Percentiles rank a stretch among this genome's conserved stretches.
phyloP scores from a whole-genome alignment of 2,329 filamentous ascomycete species.

The Calonectria pseudoturangicola region DNA sequence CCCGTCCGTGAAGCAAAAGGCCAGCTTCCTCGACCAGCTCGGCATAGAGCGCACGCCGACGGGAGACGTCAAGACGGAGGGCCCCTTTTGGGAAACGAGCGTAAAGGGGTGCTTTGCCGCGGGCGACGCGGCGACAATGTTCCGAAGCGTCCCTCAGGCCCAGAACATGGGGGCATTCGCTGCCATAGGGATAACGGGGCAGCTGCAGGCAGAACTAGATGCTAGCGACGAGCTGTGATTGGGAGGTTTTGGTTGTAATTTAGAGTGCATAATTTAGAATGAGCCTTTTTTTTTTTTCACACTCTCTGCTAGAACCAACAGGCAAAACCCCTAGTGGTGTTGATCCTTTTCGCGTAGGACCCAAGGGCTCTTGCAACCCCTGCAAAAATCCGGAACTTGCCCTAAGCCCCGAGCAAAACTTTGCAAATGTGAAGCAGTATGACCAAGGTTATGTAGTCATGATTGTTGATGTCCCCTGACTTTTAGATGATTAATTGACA shows the following conservation, averaged over 20 bases:
- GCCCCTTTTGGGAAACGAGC: constrained; percentile 69
- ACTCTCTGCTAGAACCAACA: not conserved
- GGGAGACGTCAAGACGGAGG: constrained; percentile 65
- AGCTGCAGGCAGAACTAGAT: constrained; percentile 55
- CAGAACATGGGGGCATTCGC: constrained; percentile 55
- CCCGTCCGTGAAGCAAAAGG: constrained; percentile 62
- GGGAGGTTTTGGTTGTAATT: constrained; percentile 58
- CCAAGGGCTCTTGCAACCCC: not conserved
- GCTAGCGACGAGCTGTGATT: constrained; percentile 51
- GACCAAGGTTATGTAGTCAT: not conserved
- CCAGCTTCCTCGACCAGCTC: constrained; percentile 65
- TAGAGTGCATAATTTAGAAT: constrained; percentile 11
- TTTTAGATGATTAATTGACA: too few species aligned
- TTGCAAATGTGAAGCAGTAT: not conserved
- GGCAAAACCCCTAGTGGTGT: not conserved
- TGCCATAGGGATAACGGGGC: constrained; percentile 53
- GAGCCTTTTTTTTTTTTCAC: not conserved
- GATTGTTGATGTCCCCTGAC: too few species aligned
- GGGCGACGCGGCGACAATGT: constrained; percentile 67
- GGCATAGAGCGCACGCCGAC: constrained; percentile 63
- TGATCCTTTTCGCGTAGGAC: not conserved
- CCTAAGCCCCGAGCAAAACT: not conserved
- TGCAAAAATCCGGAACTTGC: not conserved
- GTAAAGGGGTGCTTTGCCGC: constrained; percentile 71
- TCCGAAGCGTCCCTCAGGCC: constrained; percentile 57